Percentiles rank a stretch among this genome's conserved stretches.
Evolutionary conservation across 2,329 filamentous ascomycete genomes (phyloP).

Genomic region (Fusarium sp.): DNA sequence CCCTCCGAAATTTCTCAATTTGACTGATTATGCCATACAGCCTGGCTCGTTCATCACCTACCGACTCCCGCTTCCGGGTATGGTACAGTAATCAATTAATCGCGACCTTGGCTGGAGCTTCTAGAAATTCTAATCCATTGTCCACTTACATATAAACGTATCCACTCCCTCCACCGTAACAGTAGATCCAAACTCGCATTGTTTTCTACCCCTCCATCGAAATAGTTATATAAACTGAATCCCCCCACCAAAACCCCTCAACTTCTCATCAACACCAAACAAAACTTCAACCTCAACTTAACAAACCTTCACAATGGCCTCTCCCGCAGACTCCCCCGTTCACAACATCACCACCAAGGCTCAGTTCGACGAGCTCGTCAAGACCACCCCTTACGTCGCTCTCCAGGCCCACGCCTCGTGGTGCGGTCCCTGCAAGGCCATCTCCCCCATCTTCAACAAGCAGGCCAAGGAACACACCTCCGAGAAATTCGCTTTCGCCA

Average conservation of each 20-base stretch:
- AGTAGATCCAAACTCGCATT: conserved; percentile 8
- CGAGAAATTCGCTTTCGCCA: conserved; percentile 64
- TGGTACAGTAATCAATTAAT: conserved; percentile 16
- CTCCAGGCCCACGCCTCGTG: conserved; percentile 70
- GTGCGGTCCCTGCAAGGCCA: conserved; percentile 71
- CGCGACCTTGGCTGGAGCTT: conserved; percentile 8
- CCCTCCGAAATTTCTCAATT: conserved; percentile 20
- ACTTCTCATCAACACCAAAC: conserved; percentile 13
- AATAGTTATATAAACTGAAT: conserved; percentile 18
- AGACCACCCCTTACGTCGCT: conserved; percentile 61
- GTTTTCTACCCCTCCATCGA: conserved; percentile 11
- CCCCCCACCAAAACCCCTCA: conserved; percentile 36
- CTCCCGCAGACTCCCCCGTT: conserved; percentile 43
- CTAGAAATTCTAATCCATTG: conserved; percentile 3
- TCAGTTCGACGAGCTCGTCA: conserved; percentile 63
- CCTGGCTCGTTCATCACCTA: conserved; percentile 37
- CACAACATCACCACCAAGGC: conserved; percentile 54
- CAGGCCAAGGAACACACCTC: conserved; percentile 56
- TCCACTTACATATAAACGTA: conserved; percentile 12
- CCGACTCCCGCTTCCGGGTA: conserved; percentile 19
- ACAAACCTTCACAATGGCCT: conserved; percentile 43
- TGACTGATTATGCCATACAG: conserved; percentile 41
- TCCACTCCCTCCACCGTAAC: conserved; percentile 26
- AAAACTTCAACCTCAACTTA: neutral
- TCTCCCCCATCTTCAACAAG: conserved; percentile 65